Percentiles rank a stretch among this genome's conserved stretches.
These are phyloP conservation scores for Globisporangium sylvaticum DNA, from an alignment of 352 stramenopile genomes.

Conservation along the genomic window DNA sequence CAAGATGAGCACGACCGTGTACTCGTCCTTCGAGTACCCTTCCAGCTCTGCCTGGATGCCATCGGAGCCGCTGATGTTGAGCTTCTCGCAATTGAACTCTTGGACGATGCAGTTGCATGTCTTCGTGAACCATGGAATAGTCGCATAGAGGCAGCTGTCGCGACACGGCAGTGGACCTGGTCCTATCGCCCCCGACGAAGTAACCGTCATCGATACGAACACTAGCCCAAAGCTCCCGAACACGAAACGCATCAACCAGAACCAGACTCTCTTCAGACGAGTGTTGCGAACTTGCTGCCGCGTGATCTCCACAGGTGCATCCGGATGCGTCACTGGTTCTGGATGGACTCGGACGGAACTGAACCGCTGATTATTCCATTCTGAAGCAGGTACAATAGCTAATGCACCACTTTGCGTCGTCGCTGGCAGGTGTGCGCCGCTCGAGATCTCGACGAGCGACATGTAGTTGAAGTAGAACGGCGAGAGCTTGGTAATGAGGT, in stretches of 20 bases:
- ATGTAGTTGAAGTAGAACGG: conserved; percentile 13
- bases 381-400: too few relatives aligned
- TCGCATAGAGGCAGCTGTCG: not conserved
- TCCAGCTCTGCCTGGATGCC: not conserved
- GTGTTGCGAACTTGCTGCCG: not conserved
- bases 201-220: not conserved
- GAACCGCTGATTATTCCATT: not conserved
- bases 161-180: not conserved
- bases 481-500: conserved; percentile 2
- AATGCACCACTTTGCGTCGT: not conserved
- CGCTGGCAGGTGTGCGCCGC: not conserved
- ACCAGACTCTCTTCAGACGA: not conserved
- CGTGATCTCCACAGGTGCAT: not conserved
- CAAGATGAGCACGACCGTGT: not conserved
- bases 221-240: not conserved
- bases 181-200: not conserved
- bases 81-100: conserved; percentile 10
- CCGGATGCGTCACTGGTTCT: not conserved
- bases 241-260: not conserved
- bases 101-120: conserved; percentile 6
- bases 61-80: conserved; percentile 7
- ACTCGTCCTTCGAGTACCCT: not conserved
- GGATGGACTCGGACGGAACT: not conserved
- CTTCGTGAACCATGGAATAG: not conserved
- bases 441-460: conserved; percentile 12